phyloP scores from a whole-genome alignment of 1,139 yeast genomes.

The Chernovozyma aurita region DNA sequence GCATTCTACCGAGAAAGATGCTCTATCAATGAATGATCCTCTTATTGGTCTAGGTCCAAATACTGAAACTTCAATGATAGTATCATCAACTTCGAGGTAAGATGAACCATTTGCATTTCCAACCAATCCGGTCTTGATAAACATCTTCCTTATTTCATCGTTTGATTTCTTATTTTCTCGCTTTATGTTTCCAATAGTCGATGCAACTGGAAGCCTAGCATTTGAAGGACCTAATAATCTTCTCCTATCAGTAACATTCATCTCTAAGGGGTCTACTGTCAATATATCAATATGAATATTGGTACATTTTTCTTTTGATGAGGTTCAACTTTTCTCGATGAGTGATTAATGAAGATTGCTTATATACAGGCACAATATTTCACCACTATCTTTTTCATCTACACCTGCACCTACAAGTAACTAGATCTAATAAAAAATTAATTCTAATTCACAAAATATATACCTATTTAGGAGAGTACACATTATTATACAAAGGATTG shows the following conservation, averaged over 20 bases:
- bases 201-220: slow-evolving; percentile 45
- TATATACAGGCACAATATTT: background rate
- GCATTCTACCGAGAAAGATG: slow-evolving; percentile 64
- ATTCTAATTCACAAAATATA: background rate
- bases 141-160: slow-evolving; percentile 32
- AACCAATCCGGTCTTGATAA: slow-evolving; percentile 57
- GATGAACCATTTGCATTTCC: slow-evolving; percentile 83
- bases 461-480: slow-evolving; percentile 1
- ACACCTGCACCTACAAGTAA: background rate
- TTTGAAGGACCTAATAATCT: slow-evolving; percentile 63
- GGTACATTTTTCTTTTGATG: no score
- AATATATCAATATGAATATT: no score
- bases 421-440: background rate
- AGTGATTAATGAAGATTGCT: background rate
- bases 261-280: slow-evolving; percentile 8
- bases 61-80: slow-evolving; percentile 64
- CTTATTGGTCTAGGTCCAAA: slow-evolving; percentile 89
- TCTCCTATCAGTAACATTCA: slow-evolving; percentile 60
- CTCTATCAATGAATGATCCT: slow-evolving; percentile 68
- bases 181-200: slow-evolving; percentile 8
- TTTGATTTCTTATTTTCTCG: slow-evolving; percentile 5
- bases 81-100: slow-evolving; percentile 63
- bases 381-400: no score
- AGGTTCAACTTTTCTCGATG: background rate
- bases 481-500: slow-evolving; percentile 8